Base-by-base conservation (phyloP, 805 yeast species). In the Yamadazyma ubonensis region DNA sequence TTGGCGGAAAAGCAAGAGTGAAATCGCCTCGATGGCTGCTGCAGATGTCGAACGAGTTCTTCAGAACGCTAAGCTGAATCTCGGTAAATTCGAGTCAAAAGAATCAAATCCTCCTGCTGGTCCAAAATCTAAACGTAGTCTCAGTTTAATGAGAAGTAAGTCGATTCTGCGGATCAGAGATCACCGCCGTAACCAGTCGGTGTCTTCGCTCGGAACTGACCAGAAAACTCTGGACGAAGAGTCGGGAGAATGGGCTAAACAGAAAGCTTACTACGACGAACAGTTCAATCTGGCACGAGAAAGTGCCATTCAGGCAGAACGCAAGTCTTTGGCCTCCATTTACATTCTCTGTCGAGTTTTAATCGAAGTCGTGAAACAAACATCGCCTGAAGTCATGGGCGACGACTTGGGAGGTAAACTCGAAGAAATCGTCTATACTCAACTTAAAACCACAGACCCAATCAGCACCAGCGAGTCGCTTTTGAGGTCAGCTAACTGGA, bases 1-100 rank as follows among this genome's bases (percentile, higher is more conserved):
- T 57, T 93, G 99, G 99, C 75, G 98, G 44, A 87, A 91, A 58
- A 79, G 91, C 2, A 93, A 93, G 59, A 81, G 95, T 10, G 98
- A 91, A 52, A 82, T 85, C 3, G 87, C 95, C 2, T 53, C 64
- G 4, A 54, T 69, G 60, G 75, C 74, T 2, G 66, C 70, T 2
- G 45, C 56, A 1, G 74, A 69, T 39, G 66, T 69, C 11, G 75
- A 69, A 29, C 54, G 58, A 32, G 55, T 54, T 2, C 32, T 61
- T 21, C 31, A 41, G 11, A 41, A 46, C 2, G 76, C 78, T 20
- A 47, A 36, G 21, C 35, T 42, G 18, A 50, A 36, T 26, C 33
- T 32, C 16, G 39, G 39, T n/a, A 38, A 34, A 11, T 27, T 38
- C 22, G 34, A 16, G n/a, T n/a, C n/a, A n/a, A n/a, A n/a, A n/a